phyloP scores from a whole-genome alignment of 2,329 filamentous ascomycete species.

The Celoporthe dispersa region DNA sequence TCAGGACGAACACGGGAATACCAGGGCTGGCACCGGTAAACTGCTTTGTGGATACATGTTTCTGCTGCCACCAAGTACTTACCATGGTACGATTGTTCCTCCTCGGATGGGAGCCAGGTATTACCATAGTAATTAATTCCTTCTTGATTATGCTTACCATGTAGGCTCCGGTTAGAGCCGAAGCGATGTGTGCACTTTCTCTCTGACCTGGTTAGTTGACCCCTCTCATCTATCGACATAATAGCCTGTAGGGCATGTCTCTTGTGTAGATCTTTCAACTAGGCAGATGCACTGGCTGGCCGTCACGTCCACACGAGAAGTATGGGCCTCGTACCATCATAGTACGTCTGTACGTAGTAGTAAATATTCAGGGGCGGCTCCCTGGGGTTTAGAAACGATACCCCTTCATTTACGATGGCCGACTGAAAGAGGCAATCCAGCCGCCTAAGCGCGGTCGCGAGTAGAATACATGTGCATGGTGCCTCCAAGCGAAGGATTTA shows the following conservation, averaged over 20 bases:
- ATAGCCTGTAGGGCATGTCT: not conserved
- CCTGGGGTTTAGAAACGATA: not conserved
- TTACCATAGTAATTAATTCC: not conserved
- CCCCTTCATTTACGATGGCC: constrained; percentile 13
- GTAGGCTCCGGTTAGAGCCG: not conserved
- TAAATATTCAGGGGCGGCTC: constrained; percentile 4
- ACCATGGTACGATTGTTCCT: not conserved
- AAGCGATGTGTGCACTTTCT: not conserved
- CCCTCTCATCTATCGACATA: not conserved
- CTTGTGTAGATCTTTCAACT: not conserved
- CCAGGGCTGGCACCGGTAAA: constrained; percentile 1
- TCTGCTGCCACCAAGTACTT: not conserved
- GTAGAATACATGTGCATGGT: constrained; percentile 16
- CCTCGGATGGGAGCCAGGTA: not conserved
- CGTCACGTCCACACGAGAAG: not conserved
- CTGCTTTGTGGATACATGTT: not conserved
- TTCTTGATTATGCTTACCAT: not conserved
- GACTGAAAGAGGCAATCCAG: constrained; percentile 4
- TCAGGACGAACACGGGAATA: not conserved
- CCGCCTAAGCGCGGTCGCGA: constrained; percentile 22
- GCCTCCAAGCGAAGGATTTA: constrained; percentile 2
- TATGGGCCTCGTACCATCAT: not conserved
- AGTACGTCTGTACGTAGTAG: not conserved
- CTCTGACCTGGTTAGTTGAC: not conserved
- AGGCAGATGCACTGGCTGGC: not conserved